Evolutionary conservation across 208 protist species (phyloP).

Genomic region (Endotrypanum monterogeii): DNA sequence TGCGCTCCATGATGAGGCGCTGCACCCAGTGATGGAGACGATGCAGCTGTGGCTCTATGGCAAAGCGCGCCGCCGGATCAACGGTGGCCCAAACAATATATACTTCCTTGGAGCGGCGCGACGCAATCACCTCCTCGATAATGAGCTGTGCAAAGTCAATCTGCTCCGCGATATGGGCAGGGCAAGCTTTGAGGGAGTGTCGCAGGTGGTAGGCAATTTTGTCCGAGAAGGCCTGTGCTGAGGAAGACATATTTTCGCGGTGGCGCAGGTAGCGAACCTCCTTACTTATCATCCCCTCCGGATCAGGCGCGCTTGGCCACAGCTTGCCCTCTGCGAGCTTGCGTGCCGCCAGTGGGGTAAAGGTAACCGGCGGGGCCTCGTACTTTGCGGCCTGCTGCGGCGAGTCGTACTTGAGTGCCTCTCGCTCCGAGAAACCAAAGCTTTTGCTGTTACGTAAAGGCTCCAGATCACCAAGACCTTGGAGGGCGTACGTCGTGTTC

Average conservation of each 20-base stretch:
- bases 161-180: conserved; percentile 81
- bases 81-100: conserved; percentile 93
- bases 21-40: conserved; percentile 90
- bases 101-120: conserved; percentile 82
- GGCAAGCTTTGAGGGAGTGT: conserved; percentile 80
- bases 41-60: conserved; percentile 83
- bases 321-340: conserved; percentile 87
- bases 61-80: conserved; percentile 82
- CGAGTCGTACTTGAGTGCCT: conserved; percentile 82
- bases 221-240: conserved; percentile 73
- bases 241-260: conserved; percentile 86
- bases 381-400: conserved; percentile 69
- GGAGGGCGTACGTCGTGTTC: conserved; percentile 84
- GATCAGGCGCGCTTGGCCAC: conserved; percentile 84
- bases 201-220: conserved; percentile 89
- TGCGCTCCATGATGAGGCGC: conserved; percentile 72
- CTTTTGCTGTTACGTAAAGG: conserved; percentile 81
- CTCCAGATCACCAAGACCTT: conserved; percentile 89
- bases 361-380: conserved; percentile 70
- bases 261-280: conserved; percentile 81
- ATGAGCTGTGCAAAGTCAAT: conserved; percentile 93
- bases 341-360: conserved; percentile 77
- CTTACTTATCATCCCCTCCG: conserved; percentile 77
- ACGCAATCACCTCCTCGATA: conserved; percentile 86
- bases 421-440: conserved; percentile 83